Conservation (phyloP, 352 stramenopile genomes). For the Globisporangium apiculatum region DNA sequence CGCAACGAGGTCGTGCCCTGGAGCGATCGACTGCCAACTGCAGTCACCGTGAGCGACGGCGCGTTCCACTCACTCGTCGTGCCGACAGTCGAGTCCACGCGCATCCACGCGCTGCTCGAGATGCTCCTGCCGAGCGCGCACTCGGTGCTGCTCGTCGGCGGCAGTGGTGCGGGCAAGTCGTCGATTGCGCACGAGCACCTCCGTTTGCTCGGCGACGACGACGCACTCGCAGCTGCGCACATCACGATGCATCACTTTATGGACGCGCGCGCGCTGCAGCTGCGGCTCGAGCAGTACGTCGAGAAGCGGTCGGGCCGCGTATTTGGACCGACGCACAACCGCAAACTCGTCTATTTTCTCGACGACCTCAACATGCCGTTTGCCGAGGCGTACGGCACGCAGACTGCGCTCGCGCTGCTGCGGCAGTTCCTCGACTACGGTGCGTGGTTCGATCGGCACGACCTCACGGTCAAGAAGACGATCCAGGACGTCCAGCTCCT, state of each 20-base stretch:
- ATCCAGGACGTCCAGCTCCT: constrained; percentile 89
- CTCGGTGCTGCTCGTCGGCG: constrained; percentile 77
- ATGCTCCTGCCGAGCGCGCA: constrained; percentile 35
- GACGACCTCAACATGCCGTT: constrained; percentile 90
- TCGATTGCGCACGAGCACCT: constrained; percentile 71
- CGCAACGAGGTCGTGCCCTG: constrained; percentile 75
- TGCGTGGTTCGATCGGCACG: constrained; percentile 87
- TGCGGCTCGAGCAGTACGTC: constrained; percentile 68
- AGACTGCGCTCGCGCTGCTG: constrained; percentile 85
- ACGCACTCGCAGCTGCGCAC: constrained; percentile 41
- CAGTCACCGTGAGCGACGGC: constrained; percentile 25
- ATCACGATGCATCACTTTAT: constrained; percentile 88
- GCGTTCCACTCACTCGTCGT: constrained; percentile 64
- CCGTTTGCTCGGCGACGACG: constrained; percentile 58
- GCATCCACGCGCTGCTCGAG: constrained; percentile 56
- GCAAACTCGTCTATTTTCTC: constrained; percentile 84
- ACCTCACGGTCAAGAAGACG: constrained; percentile 80
- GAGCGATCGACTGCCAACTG: constrained; percentile 51
- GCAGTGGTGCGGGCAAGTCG: constrained; percentile 82
- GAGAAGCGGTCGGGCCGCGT: constrained; percentile 86
- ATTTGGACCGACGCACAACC: constrained; percentile 76
- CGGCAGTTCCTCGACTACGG: constrained; percentile 90
- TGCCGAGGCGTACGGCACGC: constrained; percentile 84
- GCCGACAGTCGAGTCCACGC: constrained; percentile 70
- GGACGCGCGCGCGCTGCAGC: constrained; percentile 70